Conservation (phyloP, 2,329 filamentous ascomycete species). For the Fusarium zealandicum region DNA sequence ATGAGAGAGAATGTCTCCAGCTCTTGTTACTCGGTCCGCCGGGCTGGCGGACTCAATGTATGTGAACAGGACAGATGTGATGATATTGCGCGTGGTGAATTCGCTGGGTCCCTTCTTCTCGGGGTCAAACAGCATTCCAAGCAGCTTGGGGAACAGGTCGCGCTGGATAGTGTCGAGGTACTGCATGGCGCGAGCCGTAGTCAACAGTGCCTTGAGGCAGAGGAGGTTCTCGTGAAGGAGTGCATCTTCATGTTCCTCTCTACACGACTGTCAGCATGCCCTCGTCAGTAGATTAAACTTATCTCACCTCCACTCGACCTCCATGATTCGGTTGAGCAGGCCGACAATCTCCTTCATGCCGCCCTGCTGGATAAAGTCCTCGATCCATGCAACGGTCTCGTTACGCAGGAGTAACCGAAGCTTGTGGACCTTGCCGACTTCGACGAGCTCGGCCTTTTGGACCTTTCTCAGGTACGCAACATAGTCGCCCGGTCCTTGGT, state of each 20-base stretch:
- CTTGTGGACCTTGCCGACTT: slow-evolving; percentile 96
- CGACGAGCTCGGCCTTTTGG: slow-evolving; percentile 80
- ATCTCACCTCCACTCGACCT: slow-evolving; percentile 90
- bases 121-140: slow-evolving; percentile 94
- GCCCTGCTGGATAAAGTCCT: slow-evolving; percentile 85
- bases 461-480: slow-evolving; percentile 84
- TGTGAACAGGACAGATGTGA: slow-evolving; percentile 87
- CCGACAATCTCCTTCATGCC: slow-evolving; percentile 93
- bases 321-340: slow-evolving; percentile 89
- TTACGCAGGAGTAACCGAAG: slow-evolving; percentile 87
- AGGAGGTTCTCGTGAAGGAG: slow-evolving; percentile 90
- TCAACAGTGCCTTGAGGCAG: slow-evolving; percentile 93
- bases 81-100: slow-evolving; percentile 90
- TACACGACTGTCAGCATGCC: slow-evolving; percentile 45
- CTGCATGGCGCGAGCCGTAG: slow-evolving; percentile 83
- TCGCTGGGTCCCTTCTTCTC: slow-evolving; percentile 98
- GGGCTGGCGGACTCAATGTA: slow-evolving; percentile 76
- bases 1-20: slow-evolving; percentile 77
- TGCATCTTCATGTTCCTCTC: slow-evolving; percentile 94
- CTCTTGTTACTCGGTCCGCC: slow-evolving; percentile 70
- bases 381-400: slow-evolving; percentile 95
- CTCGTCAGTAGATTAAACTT: background rate
- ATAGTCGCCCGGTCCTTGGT: slow-evolving; percentile 81
- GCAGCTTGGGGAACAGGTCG: slow-evolving; percentile 82
- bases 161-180: slow-evolving; percentile 81